These are phyloP conservation scores for Hericium alpestre DNA, from an alignment of 768 basidiomycete genomes.

Conservation along the genomic window DNA sequence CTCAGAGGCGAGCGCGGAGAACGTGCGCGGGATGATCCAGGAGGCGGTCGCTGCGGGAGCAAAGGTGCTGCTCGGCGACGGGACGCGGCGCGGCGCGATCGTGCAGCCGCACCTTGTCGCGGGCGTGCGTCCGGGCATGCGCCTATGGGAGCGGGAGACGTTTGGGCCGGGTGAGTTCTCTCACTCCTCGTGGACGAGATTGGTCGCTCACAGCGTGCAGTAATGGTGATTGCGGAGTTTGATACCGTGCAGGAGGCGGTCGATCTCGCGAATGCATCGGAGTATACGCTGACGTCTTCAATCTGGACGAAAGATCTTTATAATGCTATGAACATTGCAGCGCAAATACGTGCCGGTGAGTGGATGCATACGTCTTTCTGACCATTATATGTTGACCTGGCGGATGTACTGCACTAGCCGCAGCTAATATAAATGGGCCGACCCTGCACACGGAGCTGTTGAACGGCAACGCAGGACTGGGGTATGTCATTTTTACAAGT, in stretches of 20 bases:
- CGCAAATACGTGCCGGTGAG: constrained; percentile 35
- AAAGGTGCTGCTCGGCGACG: constrained; percentile 33
- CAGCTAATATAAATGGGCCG: constrained; percentile 44
- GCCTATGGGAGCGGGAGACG: constrained; percentile 46
- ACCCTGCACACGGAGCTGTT: constrained; percentile 35
- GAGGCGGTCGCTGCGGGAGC: constrained; percentile 37
- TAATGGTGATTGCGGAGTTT: constrained; percentile 35
- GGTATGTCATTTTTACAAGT: constrained; percentile 24
- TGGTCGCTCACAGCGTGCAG: constrained; percentile 7
- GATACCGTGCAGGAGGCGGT: constrained; percentile 45
- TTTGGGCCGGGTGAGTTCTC: constrained; percentile 43
- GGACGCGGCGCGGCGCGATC: constrained; percentile 27
- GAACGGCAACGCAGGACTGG: constrained; percentile 31
- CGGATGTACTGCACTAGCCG: constrained; percentile 27
- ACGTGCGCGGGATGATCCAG: constrained; percentile 30
- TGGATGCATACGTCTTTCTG: not conserved
- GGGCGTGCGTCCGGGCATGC: constrained; percentile 39
- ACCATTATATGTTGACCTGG: not conserved
- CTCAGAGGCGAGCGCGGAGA: constrained; percentile 32
- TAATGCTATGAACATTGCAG: constrained; percentile 34
- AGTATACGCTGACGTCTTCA: constrained; percentile 40
- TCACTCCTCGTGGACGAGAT: not conserved
- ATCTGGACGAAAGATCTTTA: constrained; percentile 43
- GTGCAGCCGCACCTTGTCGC: constrained; percentile 41
- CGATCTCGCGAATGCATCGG: constrained; percentile 42